phyloP scores from a whole-genome alignment of 208 protist genomes.

The Wallacemonas sp. region DNA sequence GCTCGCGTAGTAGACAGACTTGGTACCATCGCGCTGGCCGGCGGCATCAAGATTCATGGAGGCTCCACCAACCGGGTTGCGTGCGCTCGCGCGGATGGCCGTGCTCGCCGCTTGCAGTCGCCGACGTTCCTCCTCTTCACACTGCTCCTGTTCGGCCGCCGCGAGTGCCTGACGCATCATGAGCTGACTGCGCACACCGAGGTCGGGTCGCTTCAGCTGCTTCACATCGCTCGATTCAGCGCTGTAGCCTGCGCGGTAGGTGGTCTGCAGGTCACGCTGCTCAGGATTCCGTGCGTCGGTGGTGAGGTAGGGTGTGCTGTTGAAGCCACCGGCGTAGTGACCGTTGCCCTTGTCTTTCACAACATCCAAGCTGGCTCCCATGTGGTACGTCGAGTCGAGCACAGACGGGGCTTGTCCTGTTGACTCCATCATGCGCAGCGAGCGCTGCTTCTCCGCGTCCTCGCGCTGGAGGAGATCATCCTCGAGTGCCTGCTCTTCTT shows the following conservation, averaged over 20 bases:
- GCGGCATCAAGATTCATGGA: slow-evolving; percentile 16
- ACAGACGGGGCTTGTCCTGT: background rate
- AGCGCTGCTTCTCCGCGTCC: slow-evolving; percentile 16
- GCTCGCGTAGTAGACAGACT: slow-evolving; percentile 40
- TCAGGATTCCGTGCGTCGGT: slow-evolving; percentile 44
- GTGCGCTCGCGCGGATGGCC: background rate
- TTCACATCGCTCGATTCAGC: slow-evolving; percentile 49
- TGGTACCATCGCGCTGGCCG: slow-evolving; percentile 4
- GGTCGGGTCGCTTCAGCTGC: slow-evolving; percentile 39
- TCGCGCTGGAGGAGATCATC: slow-evolving; percentile 60
- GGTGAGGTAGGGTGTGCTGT: slow-evolving; percentile 77
- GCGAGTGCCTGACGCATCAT: slow-evolving; percentile 54
- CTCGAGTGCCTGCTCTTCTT: slow-evolving; percentile 78
- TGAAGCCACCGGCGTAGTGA: slow-evolving; percentile 58
- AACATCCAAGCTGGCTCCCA: slow-evolving; percentile 33
- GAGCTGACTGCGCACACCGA: slow-evolving; percentile 70
- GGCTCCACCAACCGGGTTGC: slow-evolving; percentile 7
- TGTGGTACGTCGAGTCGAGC: slow-evolving; percentile 4
- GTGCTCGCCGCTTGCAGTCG: slow-evolving; percentile 9
- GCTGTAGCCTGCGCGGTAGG: slow-evolving; percentile 73
- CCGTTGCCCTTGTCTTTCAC: slow-evolving; percentile 51
- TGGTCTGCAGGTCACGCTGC: slow-evolving; percentile 49
- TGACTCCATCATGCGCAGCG: slow-evolving; percentile 3
- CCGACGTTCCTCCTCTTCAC: slow-evolving; percentile 10
- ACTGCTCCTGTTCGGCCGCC: slow-evolving; percentile 45